Evolutionary conservation across 1,284 basidiomycete species (phyloP), one percentile per base, ranked within the genome.

Genomic region (Puccinia novopanici): DNA sequence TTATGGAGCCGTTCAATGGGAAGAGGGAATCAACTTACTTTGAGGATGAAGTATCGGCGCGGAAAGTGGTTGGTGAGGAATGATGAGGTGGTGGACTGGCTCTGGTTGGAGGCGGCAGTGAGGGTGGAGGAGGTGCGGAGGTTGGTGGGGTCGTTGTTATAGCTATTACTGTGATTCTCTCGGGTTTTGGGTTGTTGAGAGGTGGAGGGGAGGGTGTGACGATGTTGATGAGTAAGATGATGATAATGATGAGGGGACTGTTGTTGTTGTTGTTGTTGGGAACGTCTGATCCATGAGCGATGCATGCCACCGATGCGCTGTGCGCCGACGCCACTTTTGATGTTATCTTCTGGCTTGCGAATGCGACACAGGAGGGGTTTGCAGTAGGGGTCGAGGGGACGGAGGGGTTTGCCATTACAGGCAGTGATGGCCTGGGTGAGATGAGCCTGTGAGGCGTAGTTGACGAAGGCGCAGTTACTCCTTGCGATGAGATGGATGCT

Each of bases 401-500:
- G 89, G 54, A 94, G 85, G 22, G 89, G 88, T 80, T 87, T 87
- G 12, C 92, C 92, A 84, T 92, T 90, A 87, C 94, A 96, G 75
- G 88, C 89, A 0, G 85, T 84, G 76, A 95, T 92, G 0, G 93
- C 93, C 0, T 87, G 87, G 9, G 89, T 87, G 42, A 98, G 87
- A 82, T 91, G 88, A 1, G 84, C 86, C 83, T 91, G 89, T 0
- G 88, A 89, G 70, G 90, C 89, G 84, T 92, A 95, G 85, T 98
- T 98, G 85, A 97, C 90, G 84, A 98, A 98, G 3, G 93, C 93
- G 85, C 95, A 98, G 83, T 91, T 94, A 3, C 94, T 95, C 30
- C 94, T 90, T 24, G 92, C 90, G 83, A 99, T 98, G 80, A 95
- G 89, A 87, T 96, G 97, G 82, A 99, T 91, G 30, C 93, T 95